Evolutionary conservation across 1,284 basidiomycete genomes (phyloP), one percentile per base, ranked within the genome.

Genomic region (Heterobasidion irregulare): DNA sequence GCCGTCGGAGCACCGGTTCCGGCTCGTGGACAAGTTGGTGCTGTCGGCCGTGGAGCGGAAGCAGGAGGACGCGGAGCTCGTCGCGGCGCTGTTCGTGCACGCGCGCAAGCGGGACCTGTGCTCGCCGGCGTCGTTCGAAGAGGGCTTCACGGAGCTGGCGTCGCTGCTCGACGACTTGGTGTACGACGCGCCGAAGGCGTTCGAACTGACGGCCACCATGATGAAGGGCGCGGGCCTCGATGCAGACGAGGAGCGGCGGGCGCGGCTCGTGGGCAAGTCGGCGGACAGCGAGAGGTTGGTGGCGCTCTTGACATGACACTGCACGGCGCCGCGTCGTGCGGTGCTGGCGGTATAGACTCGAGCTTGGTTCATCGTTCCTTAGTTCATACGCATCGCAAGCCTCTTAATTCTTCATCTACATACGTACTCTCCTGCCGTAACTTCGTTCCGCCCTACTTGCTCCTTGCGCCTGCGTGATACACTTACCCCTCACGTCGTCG

Each of bases 181-280:
- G 16, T 87, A 94, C 64, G 94, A 98, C 68, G 90, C 89, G 57
- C 94, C 94, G 4, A 87, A 88, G 66, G 94, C 92, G 0, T 86
- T 89, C 72, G 72, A 80, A 58, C 80, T 86, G 53, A 84, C 94
- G 67, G 91, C 84, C 8, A 75, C 77, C 54, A 82, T 93, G 72
- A 70, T 94, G 57, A 84, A 82, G 65, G 84, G 82, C 47, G 76
- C 87, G 18, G 77, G 76, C 19, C 71, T 70, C 46, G 73, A 75
- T 58, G 16, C 70, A 61, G 80, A 89, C 61, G 80, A 83, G 58
- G 80, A 80, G 53, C 74, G 74, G 56, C 75, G 74, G 56, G 68
- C 70, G 54, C 78, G 75, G 52, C 72, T 89, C 56, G 77, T 79
- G 34, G 70, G 75, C 53, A 86, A 86, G 73, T 82, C 79, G 44